Evolutionary conservation across 305 asterid genomes (phyloP).

Genomic region (Striga hermonthica): DNA sequence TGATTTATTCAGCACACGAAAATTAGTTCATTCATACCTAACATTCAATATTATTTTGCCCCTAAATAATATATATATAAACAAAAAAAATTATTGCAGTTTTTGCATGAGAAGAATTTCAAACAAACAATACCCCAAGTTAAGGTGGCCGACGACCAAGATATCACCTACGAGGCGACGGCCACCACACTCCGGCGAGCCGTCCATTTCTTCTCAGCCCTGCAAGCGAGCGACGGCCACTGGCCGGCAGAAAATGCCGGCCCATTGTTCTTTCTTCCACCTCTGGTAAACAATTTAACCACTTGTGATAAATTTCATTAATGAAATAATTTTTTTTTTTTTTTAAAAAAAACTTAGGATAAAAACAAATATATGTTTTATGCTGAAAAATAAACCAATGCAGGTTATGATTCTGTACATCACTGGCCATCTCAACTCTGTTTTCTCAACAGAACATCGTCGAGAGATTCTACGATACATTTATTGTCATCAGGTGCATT

Average conservation of each 20-base stretch:
- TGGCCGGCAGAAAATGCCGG: slow-evolving; percentile 88
- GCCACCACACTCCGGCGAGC: slow-evolving; percentile 51
- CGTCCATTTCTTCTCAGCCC: slow-evolving; percentile 55
- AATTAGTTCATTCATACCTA: too few relatives aligned
- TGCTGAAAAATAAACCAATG: background rate
- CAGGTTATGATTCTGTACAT: slow-evolving; percentile 61
- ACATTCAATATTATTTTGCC: too few relatives aligned
- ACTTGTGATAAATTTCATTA: background rate
- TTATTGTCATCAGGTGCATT: slow-evolving; percentile 65
- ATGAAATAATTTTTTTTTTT: background rate
- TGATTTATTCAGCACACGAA: too few relatives aligned
- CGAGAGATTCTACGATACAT: slow-evolving; percentile 65
- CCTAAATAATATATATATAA: too few relatives aligned
- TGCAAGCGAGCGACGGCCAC: slow-evolving; percentile 75
- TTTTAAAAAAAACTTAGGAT: background rate
- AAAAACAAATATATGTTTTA: background rate
- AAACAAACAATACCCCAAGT: slow-evolving; percentile 51
- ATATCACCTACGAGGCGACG: slow-evolving; percentile 48
- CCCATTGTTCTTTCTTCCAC: slow-evolving; percentile 66
- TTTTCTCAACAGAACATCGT: slow-evolving; percentile 55
- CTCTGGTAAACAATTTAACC: slow-evolving; percentile 39
- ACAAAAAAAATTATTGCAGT: slow-evolving; percentile 39
- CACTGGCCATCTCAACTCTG: slow-evolving; percentile 59
- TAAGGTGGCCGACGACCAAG: slow-evolving; percentile 56
- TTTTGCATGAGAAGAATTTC: slow-evolving; percentile 53